phyloP scores from a whole-genome alignment of 2,329 filamentous ascomycete species.

The Colletotrichum endophyticum region DNA sequence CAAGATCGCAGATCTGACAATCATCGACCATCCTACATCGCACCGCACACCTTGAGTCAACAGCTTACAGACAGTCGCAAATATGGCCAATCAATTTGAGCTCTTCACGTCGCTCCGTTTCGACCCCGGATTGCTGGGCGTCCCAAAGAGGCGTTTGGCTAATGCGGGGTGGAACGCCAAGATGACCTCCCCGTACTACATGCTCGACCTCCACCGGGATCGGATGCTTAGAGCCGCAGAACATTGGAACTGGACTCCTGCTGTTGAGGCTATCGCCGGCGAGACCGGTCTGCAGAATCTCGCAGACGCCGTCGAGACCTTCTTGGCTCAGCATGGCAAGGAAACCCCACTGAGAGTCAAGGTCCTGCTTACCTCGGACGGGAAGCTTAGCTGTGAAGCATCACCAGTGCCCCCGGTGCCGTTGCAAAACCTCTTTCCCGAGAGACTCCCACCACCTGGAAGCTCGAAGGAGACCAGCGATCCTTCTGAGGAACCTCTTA shows the following conservation, averaged over 20 bases:
- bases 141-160: slow-evolving; percentile 39
- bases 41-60: background rate
- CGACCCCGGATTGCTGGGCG: slow-evolving; percentile 61
- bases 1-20: background rate
- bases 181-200: slow-evolving; percentile 71
- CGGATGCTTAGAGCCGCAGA: slow-evolving; percentile 71
- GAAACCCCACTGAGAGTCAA: slow-evolving; percentile 54
- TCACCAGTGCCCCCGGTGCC: slow-evolving; percentile 35
- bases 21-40: background rate
- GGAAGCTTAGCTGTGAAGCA: slow-evolving; percentile 43
- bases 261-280: slow-evolving; percentile 49
- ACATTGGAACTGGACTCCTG: slow-evolving; percentile 60
- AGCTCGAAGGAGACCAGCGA: slow-evolving; percentile 26
- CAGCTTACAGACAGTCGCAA: background rate
- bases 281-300: slow-evolving; percentile 49
- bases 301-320: slow-evolving; percentile 30
- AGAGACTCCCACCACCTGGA: slow-evolving; percentile 52
- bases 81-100: slow-evolving; percentile 53
- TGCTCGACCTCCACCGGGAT: slow-evolving; percentile 79
- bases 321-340: slow-evolving; percentile 33
- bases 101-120: slow-evolving; percentile 77
- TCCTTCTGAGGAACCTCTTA: slow-evolving; percentile 35
- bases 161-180: slow-evolving; percentile 58
- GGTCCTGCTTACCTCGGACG: slow-evolving; percentile 56
- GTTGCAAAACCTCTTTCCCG: slow-evolving; percentile 62